Percentiles rank a stretch among this genome's conserved stretches.
phyloP scores from a whole-genome alignment of 2,329 filamentous ascomycete species.

The Fusarium papillatum region DNA sequence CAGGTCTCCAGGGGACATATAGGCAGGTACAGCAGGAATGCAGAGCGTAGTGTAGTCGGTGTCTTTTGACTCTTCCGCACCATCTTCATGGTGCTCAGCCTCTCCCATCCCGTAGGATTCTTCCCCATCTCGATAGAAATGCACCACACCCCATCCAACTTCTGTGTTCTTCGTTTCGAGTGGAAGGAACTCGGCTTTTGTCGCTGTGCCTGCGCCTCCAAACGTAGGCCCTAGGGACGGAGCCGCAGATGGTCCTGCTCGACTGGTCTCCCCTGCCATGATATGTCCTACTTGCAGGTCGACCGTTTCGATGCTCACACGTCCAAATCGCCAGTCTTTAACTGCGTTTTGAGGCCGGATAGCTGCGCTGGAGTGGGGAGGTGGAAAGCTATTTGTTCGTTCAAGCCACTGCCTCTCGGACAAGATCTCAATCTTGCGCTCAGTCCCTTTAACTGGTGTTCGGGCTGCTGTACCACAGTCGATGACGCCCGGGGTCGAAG shows the following conservation, averaged over 20 bases:
- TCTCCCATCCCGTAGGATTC: constrained; percentile 72
- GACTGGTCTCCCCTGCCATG: constrained; percentile 54
- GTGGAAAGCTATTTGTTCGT: constrained; percentile 56
- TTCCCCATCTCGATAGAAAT: constrained; percentile 89
- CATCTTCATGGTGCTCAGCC: constrained; percentile 44
- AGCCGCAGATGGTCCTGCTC: constrained; percentile 62
- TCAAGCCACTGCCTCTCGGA: constrained; percentile 57
- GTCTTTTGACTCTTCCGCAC: constrained; percentile 46
- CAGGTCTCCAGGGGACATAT: constrained; percentile 92
- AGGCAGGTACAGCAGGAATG: constrained; percentile 94
- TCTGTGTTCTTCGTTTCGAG: constrained; percentile 81
- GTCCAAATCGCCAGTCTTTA: constrained; percentile 85
- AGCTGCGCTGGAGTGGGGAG: constrained; percentile 57
- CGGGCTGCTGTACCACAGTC: constrained; percentile 63
- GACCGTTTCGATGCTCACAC: constrained; percentile 84
- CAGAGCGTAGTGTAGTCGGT: constrained; percentile 89
- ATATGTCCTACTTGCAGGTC: constrained; percentile 66
- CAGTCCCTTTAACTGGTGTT: constrained; percentile 42
- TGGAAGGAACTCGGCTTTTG: constrained; percentile 84
- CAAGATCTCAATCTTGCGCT: constrained; percentile 53
- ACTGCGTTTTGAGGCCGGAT: constrained; percentile 63
- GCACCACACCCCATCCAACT: constrained; percentile 92
- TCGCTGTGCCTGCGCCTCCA: constrained; percentile 77
- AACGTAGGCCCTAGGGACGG: constrained; percentile 67
- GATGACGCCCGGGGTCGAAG: constrained; percentile 53